Conservation (phyloP, 2,329 filamentous ascomycete genomes). For the Decorospora gaudefroyi region DNA sequence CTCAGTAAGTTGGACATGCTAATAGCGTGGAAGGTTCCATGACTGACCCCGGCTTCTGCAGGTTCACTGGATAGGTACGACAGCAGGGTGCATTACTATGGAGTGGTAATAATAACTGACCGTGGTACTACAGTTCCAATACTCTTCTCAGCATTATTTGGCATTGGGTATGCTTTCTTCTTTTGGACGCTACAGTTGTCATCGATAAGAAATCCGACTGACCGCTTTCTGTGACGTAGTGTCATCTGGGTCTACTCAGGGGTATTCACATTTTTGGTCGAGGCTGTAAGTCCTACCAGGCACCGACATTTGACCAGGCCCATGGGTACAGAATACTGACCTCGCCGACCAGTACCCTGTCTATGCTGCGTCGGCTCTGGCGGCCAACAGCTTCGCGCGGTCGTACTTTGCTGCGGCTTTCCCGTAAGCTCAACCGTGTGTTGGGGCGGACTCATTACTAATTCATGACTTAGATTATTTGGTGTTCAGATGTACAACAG, state of each 20-base stretch:
- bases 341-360: constrained; percentile 51
- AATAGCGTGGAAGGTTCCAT: constrained; percentile 52
- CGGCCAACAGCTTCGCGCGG: constrained; percentile 57
- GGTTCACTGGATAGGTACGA: constrained; percentile 58
- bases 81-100: constrained; percentile 25
- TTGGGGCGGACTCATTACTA: constrained; percentile 9
- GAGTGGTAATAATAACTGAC: constrained; percentile 41
- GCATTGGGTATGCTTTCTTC: constrained; percentile 47
- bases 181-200: constrained; percentile 27
- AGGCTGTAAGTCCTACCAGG: constrained; percentile 51
- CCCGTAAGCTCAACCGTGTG: constrained; percentile 34
- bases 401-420: constrained; percentile 56
- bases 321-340: constrained; percentile 28
- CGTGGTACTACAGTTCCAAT: constrained; percentile 52
- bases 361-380: constrained; percentile 56
- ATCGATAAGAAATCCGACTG: constrained; percentile 36
- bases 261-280: constrained; percentile 85
- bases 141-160: constrained; percentile 55
- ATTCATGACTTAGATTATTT: constrained; percentile 32
- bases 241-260: constrained; percentile 79
- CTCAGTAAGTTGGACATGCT: constrained; percentile 69
- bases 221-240: constrained; percentile 51
- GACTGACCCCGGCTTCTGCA: constrained; percentile 41
- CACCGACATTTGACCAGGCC: constrained; percentile 31
- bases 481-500: constrained; percentile 59